These are phyloP conservation scores for Barbatosphaeria neglecta DNA, from an alignment of 495 filamentous ascomycete genomes.

Conservation along the genomic window DNA sequence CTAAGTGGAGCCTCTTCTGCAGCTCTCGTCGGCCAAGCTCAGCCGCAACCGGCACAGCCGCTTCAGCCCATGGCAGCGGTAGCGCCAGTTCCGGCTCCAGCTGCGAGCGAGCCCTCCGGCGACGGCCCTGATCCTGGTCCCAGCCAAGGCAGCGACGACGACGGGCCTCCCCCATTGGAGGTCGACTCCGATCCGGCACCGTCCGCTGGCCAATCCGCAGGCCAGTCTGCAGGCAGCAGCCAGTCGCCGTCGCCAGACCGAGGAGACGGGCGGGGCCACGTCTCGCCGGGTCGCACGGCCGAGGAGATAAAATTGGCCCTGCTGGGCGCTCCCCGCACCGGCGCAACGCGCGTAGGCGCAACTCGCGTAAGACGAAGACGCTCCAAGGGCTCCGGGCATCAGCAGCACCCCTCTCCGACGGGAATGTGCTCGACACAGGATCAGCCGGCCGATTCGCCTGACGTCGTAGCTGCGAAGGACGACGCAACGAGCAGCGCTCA, in stretches of 20 bases:
- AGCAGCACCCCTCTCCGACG: no score
- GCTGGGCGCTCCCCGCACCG: no score
- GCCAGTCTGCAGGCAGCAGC: slow-evolving; percentile 6
- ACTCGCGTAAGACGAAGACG: no score
- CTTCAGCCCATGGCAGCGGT: slow-evolving; percentile 17
- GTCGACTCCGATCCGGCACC: neutral
- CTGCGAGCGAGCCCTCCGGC: neutral
- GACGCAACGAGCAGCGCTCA: no score
- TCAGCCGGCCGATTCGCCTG: no score
- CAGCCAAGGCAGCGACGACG: neutral
- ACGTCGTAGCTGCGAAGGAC: no score
- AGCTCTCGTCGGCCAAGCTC: slow-evolving; percentile 10
- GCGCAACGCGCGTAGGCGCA: no score
- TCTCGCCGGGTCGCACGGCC: no score
- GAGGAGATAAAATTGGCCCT: no score
- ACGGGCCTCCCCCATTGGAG: neutral
- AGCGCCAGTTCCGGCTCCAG: no score
- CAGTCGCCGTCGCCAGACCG: neutral
- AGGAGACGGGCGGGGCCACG: neutral
- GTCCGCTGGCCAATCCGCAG: neutral
- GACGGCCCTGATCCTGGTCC: neutral
- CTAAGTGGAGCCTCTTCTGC: slow-evolving; percentile 19
- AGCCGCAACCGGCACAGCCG: slow-evolving; percentile 9
- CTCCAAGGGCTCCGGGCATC: no score
- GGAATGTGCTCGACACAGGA: no score